Percentiles rank a stretch among this genome's conserved stretches.
Conservation (phyloP, 78 protist genomes). For the Bigelowiella natans region DNA sequence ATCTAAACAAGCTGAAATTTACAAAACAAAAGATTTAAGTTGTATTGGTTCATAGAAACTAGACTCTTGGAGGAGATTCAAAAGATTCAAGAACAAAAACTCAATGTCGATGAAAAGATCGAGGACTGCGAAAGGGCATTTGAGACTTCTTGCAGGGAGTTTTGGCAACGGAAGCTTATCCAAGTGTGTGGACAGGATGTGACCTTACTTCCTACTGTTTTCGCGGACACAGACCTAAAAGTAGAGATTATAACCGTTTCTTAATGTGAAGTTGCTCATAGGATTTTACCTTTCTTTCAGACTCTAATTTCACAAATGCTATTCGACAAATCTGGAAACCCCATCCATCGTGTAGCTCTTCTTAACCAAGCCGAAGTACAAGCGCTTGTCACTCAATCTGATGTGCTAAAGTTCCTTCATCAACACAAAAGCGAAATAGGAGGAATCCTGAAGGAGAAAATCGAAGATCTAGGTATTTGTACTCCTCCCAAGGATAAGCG, state of each 20-base stretch:
- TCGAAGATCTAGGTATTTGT: background rate
- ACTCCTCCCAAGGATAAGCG: too few species aligned
- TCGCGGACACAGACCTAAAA: too few species aligned
- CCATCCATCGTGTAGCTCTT: background rate
- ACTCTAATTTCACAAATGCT: too few species aligned
- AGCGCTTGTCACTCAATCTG: background rate
- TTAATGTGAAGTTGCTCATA: too few species aligned
- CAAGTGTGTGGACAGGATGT: background rate
- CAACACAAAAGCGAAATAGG: background rate
- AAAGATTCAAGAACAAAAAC: background rate
- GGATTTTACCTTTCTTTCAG: too few species aligned
- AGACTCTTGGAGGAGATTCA: background rate
- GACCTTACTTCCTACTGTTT: too few species aligned
- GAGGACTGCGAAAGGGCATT: background rate
- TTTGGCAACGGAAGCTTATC: background rate
- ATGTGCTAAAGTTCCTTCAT: background rate
- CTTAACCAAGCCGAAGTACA: background rate
- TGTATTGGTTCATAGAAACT: background rate
- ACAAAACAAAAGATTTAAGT: background rate
- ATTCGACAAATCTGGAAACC: too few species aligned
- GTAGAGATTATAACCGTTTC: too few species aligned
- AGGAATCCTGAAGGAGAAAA: background rate
- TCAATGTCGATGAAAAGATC: background rate
- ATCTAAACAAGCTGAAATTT: background rate
- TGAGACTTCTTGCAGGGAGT: background rate